A percentile compares a stretch with the other conserved stretches of the same genome.
phyloP scores from a whole-genome alignment of 2,329 filamentous ascomycete species.

The Colletotrichum scovillei region DNA sequence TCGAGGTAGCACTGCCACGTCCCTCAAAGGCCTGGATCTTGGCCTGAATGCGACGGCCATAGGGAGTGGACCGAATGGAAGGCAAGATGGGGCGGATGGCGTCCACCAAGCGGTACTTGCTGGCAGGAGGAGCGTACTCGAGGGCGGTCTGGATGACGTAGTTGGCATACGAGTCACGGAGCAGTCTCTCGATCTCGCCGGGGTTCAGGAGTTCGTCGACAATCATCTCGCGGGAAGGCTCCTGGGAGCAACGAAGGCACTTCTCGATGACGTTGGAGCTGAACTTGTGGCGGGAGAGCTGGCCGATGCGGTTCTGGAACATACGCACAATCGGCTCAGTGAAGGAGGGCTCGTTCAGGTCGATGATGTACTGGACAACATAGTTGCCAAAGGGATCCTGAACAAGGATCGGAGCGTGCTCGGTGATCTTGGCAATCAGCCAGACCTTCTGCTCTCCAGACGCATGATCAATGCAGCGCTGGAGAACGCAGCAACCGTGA shows the following conservation, averaged over 20 bases:
- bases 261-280: constrained; percentile 99
- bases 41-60: constrained; percentile 91
- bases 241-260: constrained; percentile 85
- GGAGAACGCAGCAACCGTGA: constrained; percentile 96
- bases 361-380: constrained; percentile 98
- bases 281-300: constrained; percentile 94
- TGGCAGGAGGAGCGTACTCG: constrained; percentile 81
- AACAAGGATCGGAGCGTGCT: constrained; percentile 87
- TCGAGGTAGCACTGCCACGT: constrained; percentile 54
- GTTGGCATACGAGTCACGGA: constrained; percentile 95
- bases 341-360: constrained; percentile 87
- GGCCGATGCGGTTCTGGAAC: constrained; percentile 79
- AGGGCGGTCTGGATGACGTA: constrained; percentile 98
- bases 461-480: constrained; percentile 98
- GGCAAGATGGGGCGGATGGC: constrained; percentile 87
- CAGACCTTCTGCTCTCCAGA: constrained; percentile 88
- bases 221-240: constrained; percentile 80
- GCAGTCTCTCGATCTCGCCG: constrained; percentile 85
- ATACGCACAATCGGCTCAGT: constrained; percentile 88
- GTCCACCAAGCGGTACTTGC: constrained; percentile 82
- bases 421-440: constrained; percentile 87
- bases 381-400: constrained; percentile 99
- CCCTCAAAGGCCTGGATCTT: constrained; percentile 79
- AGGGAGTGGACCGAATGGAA: constrained; percentile 88
- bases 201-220: constrained; percentile 83